Percentiles rank a stretch among this genome's conserved stretches.
These are phyloP conservation scores for Zygnema cylindricum DNA, from an alignment of 139 green algal species.

Conservation along the genomic window DNA sequence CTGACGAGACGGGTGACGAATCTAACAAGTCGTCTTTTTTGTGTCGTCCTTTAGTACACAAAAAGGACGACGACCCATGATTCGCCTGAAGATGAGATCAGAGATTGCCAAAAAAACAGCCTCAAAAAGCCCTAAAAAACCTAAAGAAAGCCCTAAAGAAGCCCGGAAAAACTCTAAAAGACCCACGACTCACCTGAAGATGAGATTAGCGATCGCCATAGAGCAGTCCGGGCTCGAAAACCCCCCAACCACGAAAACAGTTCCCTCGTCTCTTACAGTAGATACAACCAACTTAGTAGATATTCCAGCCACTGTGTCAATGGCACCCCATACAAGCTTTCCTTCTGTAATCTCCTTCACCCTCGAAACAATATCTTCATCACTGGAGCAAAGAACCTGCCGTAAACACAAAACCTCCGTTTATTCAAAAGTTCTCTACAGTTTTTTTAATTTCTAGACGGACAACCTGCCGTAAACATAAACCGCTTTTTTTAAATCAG, in stretches of 20 bases:
- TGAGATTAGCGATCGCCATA: neutral
- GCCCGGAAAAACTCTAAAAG: too few species aligned
- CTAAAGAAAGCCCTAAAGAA: too few species aligned
- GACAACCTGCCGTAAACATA: too few species aligned
- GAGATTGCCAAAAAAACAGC: neutral
- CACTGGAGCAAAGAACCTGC: neutral
- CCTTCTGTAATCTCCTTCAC: slow-evolving; percentile 36
- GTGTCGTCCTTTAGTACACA: too few species aligned
- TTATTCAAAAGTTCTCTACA: too few species aligned
- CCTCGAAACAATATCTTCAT: neutral
- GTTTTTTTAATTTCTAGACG: too few species aligned
- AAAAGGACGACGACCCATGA: too few species aligned
- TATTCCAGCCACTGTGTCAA: slow-evolving; percentile 24
- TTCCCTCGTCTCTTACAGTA: neutral
- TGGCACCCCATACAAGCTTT: neutral
- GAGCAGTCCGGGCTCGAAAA: slow-evolving; percentile 16
- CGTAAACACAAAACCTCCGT: too few species aligned
- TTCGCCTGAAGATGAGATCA: slow-evolving; percentile 33
- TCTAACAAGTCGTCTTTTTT: too few species aligned
- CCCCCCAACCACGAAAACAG: slow-evolving; percentile 13
- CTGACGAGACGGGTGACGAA: too few species aligned
- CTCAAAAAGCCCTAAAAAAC: too few species aligned
- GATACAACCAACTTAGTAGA: slow-evolving; percentile 38
- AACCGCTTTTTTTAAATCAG: too few species aligned
- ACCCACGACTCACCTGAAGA: slow-evolving; percentile 41